Conservation (phyloP, 2,329 filamentous ascomycete genomes). For the Penicillium polonicum region DNA sequence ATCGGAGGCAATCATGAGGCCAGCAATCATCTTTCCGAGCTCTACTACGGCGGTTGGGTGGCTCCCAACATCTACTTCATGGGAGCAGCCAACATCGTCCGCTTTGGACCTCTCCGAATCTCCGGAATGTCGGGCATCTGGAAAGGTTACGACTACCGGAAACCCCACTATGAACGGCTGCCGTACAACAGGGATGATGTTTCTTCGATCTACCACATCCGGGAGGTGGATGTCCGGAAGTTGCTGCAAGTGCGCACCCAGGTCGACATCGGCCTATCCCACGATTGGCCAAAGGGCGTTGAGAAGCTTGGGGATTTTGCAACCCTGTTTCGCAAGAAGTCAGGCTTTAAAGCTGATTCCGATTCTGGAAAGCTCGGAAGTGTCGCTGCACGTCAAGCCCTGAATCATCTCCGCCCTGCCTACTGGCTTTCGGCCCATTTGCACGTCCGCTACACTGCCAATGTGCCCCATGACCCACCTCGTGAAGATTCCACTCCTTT, state of each 20-base stretch:
- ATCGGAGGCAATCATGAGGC: slow-evolving; percentile 96
- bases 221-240: slow-evolving; percentile 89
- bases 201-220: slow-evolving; percentile 81
- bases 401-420: slow-evolving; percentile 75
- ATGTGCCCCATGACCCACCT: slow-evolving; percentile 47
- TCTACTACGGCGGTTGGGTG: slow-evolving; percentile 96
- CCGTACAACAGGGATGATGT: slow-evolving; percentile 78
- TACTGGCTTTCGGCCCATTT: slow-evolving; percentile 95
- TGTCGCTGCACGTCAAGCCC: slow-evolving; percentile 72
- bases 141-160: slow-evolving; percentile 86
- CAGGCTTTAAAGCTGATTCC: slow-evolving; percentile 73
- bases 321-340: slow-evolving; percentile 70
- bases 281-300: slow-evolving; percentile 89
- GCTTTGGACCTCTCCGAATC: slow-evolving; percentile 80
- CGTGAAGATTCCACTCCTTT: slow-evolving; percentile 16
- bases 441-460: slow-evolving; percentile 80
- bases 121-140: slow-evolving; percentile 91
- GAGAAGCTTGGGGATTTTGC: slow-evolving; percentile 73
- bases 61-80: slow-evolving; percentile 97
- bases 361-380: slow-evolving; percentile 73
- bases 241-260: slow-evolving; percentile 80
- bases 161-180: slow-evolving; percentile 77
- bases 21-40: slow-evolving; percentile 82
- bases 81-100: slow-evolving; percentile 85
- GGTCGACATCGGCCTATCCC: slow-evolving; percentile 86